Base-by-base conservation (phyloP, 257 asterid species). In the Vinca minor region DNA sequence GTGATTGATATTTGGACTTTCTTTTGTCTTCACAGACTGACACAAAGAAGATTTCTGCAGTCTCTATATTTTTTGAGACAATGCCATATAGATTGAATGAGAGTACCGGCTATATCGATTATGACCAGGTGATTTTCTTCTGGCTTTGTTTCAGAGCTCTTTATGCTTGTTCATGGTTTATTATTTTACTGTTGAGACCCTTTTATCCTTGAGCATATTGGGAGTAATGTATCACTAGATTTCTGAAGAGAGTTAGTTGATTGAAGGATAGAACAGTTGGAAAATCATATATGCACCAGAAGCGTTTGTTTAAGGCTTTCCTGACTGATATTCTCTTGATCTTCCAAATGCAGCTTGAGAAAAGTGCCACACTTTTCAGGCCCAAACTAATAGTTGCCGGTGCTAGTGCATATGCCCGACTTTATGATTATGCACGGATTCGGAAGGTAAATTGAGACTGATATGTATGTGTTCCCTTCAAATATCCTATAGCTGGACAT, bases 31-130 rank as follows among this genome's bases (percentile, higher is more conserved):
- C 50, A 77, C 35, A 91, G 26, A 77, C 96, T 46, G 85, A 84
- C 29, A 95, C 96, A 26, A 91, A 91, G 88, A 91, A 91, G 85
- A 91, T 91, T 32, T 86, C 95, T 73, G 95, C 98, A 17, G 88
- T 94, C 35, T 84, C 94, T 66, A 88, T 91, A 65, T 91, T 88
- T 53, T 88, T 88, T 59, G 95, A 91, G 94, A 85, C 93, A 12
- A 76, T 91, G 88, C 98, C 98, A 7, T 91, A 88, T 65, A 88
- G 91, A 91, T 86, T 91, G 70, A 74, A 91, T 69, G 75, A 94
- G 32, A 81, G 69, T 56, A 86, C 91, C 0, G 98, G 98, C 15
- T 91, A 88, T 54, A 91, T 91, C 6, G 98, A 91, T 73, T 88
- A 91, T 76, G 98, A 84, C 47, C 84, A 64, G 70, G 77, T 90